A percentile compares a stretch with the other conserved stretches of the same genome.
These are phyloP conservation scores for Penicillium aurantiogriseum DNA, from an alignment of 2,329 filamentous ascomycete genomes.

Conservation along the genomic window DNA sequence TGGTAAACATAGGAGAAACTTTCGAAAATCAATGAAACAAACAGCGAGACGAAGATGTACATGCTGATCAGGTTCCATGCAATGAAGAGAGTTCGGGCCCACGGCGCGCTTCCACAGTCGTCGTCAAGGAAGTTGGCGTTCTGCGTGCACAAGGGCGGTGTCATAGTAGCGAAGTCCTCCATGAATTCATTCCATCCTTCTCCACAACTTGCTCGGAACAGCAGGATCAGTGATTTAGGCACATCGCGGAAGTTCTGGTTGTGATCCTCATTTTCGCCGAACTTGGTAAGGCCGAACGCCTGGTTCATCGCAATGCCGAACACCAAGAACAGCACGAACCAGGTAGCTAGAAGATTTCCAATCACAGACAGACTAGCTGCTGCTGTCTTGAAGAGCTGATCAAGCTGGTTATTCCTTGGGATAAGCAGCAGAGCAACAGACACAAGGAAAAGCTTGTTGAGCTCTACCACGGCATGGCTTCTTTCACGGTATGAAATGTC, in stretches of 20 bases:
- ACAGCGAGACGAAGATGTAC: constrained; percentile 99
- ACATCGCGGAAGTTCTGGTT: constrained; percentile 93
- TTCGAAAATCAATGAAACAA: constrained; percentile 98
- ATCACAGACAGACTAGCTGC: constrained; percentile 90
- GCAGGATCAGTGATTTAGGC: constrained; percentile 85
- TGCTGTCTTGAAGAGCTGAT: constrained; percentile 98
- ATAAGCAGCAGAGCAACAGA: constrained; percentile 87
- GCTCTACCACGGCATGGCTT: constrained; percentile 64
- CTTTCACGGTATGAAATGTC: constrained; percentile 55
- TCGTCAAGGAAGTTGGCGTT: constrained; percentile 72
- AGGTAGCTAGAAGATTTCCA: constrained; percentile 87
- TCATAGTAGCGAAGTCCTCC: constrained; percentile 86
- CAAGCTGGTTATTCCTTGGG: constrained; percentile 91
- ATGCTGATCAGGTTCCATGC: constrained; percentile 99
- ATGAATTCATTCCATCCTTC: constrained; percentile 97
- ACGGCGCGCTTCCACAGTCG: constrained; percentile 87
- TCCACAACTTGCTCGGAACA: constrained; percentile 89
- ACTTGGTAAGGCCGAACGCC: constrained; percentile 90
- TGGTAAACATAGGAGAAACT: constrained; percentile 99
- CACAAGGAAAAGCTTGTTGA: constrained; percentile 94
- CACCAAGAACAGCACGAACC: constrained; percentile 94
- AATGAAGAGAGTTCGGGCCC: constrained; percentile 88
- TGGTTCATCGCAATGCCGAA: constrained; percentile 97
- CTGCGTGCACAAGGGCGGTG: constrained; percentile 76
- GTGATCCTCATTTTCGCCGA: constrained; percentile 67